Percentiles rank a stretch among this genome's conserved stretches.
Conservation (phyloP, 164 flowering plant species). For the Umbellularia californica region DNA sequence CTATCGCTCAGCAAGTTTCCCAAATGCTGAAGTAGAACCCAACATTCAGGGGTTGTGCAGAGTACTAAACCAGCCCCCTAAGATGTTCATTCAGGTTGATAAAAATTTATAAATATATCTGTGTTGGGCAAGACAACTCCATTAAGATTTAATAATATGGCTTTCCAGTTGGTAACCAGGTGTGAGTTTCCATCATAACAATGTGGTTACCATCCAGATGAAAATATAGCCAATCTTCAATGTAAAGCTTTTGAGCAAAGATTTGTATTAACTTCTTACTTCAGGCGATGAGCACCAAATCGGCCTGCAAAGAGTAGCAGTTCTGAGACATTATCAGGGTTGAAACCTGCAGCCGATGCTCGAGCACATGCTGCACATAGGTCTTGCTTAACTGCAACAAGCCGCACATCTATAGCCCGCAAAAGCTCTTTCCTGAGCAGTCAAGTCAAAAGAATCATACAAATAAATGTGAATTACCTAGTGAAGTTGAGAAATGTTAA, state of each 20-base stretch:
- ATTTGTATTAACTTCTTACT: slow-evolving; percentile 10
- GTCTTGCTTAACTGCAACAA: slow-evolving; percentile 65
- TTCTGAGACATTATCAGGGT: slow-evolving; percentile 51
- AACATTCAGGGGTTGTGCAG: neutral
- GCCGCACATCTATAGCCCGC: slow-evolving; percentile 79
- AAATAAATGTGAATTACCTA: neutral
- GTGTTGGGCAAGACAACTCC: no score
- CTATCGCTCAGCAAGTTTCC: no score
- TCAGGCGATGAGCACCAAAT: slow-evolving; percentile 61
- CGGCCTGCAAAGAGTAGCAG: slow-evolving; percentile 66
- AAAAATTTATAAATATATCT: no score
- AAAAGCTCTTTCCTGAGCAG: slow-evolving; percentile 67
- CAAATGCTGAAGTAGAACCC: no score
- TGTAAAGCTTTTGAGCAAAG: neutral
- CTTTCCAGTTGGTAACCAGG: no score
- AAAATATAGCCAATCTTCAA: neutral
- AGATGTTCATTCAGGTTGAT: neutral
- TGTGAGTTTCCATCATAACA: no score
- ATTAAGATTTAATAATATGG: no score
- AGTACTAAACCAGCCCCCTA: neutral
- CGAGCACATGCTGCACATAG: slow-evolving; percentile 53
- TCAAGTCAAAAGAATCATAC: neutral
- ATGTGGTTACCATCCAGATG: neutral
- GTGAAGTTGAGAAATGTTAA: neutral
- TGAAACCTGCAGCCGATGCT: slow-evolving; percentile 78